Evolutionary conservation across 768 basidiomycete species (phyloP), one percentile per base, ranked within the genome.

Genomic region (Hydnomerulius pinastri): DNA sequence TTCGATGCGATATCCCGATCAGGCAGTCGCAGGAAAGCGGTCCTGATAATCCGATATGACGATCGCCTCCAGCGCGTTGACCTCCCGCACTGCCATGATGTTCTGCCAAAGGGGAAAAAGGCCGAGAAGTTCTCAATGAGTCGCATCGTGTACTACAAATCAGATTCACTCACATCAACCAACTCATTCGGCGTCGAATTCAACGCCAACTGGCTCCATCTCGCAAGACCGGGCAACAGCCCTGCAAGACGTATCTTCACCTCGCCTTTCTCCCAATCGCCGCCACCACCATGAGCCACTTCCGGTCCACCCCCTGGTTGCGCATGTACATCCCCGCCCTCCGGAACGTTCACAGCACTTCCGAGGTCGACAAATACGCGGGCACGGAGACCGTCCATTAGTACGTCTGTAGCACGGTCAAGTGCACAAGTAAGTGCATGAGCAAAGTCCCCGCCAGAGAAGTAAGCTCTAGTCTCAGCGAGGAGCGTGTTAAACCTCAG

Each of bases 151-250:
- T n/a, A n/a, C n/a, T n/a, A n/a, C n/a, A n/a, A n/a, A n/a, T n/a
- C 23, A 50, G 20, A 40, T 11, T 18, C 6, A 79, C 88, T 68
- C 63, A 92, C 92, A 72, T 94, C 91, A 23, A 92, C 79, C 56
- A 92, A 71, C 64, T 89, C 90, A 64, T 90, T 92, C 29, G 89
- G 90, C 47, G 86, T 64, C 15, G 79, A 80, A 54, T 82, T 77
- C 57, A 92, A 64, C 32, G 85, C 84, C 50, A 82, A 50, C 55
- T 80, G 80, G 59, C 85, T 86, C 91, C 92, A 93, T 49, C 82
- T 73, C 47, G 87, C 83, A 35, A 97, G 70, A 1, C 82, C 87
- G 4, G 93, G 94, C 24, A 98, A 70, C 57, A 96, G 70, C 5
- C 85, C 83, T 12, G 92, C 95, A 12, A 97, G 67, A 39, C 89